A percentile compares a stretch with the other conserved stretches of the same genome.
These are phyloP conservation scores for Solanum aculeatissimum DNA, from an alignment of 305 asterid genomes.

Conservation along the genomic window DNA sequence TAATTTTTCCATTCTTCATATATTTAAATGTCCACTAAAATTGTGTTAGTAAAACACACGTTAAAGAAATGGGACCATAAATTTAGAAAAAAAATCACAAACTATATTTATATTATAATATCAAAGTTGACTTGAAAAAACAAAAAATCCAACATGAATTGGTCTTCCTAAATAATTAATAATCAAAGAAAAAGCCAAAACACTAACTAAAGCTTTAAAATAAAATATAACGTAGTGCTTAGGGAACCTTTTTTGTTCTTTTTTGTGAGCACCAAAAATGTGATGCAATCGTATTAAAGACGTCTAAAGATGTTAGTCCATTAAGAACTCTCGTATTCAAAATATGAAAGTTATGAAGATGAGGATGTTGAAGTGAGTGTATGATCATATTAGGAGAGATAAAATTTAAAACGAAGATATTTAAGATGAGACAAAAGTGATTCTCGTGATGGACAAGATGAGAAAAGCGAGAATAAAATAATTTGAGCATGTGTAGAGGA, in stretches of 20 bases:
- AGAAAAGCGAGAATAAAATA: rapidly evolving
- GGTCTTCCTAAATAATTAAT: neutral
- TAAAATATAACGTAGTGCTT: neutral
- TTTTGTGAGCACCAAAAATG: neutral
- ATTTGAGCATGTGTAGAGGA: neutral
- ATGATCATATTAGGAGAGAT: neutral
- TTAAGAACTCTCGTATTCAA: neutral
- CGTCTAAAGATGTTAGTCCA: neutral
- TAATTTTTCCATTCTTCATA: neutral
- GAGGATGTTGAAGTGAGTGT: neutral
- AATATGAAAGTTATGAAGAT: neutral
- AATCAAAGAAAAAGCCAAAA: neutral
- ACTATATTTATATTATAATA: neutral
- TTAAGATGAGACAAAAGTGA: neutral
- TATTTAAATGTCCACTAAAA: neutral
- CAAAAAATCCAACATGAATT: neutral
- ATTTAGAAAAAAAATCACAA: neutral
- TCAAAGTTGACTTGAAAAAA: neutral
- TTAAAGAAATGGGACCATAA: neutral
- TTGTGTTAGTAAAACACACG: neutral
- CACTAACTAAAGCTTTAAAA: neutral
- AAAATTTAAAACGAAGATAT: too few relatives aligned
- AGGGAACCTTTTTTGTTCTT: neutral
- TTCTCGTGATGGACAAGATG: neutral
- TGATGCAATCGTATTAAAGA: neutral